Base-by-base conservation (phyloP, 2,329 filamentous ascomycete genomes). In the Apiospora sp. region DNA sequence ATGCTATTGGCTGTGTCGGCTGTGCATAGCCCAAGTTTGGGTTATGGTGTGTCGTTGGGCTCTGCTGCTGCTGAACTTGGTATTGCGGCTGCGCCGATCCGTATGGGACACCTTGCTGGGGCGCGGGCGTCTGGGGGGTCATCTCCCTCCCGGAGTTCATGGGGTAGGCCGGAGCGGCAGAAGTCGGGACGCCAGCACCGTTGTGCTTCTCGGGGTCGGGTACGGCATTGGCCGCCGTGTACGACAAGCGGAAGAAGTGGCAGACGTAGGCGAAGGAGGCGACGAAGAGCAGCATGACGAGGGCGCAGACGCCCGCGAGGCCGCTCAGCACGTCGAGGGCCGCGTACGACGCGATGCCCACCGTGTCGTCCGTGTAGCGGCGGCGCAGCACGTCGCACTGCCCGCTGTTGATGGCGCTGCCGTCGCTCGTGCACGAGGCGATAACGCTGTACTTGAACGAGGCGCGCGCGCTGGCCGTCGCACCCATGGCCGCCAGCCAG, bases 401-500 rank as follows among this genome's bases (percentile, higher is more conserved):
- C 71, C 81, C 82, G 75, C 82, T 83, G 76, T 84, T 81, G 43
- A 85, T 61, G 6, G 80, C 30, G 75, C 82, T 84, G 61, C 85
- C 84, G 73, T 86, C 82, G 67, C 75, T 77, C 22, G 80, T 76
- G 73, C 77, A 80, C 71, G 81, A 83, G 2, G 77, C 78, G 13
- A 49, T 75, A 3, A 84, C 82, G 4, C 49, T 69, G 19, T 81
- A 77, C 12, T 74, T 77, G 76, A 84, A 87, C 24, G 73, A 73
- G 46, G 81, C 80, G 43, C 86, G 83, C 70, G 76, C 79, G 27
- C 82, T 80, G 12, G 86, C 86, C 19, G 81, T 81, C 37, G 84
- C 81, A 46, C 77, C 82, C 76, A 82, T 78, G n/a, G 82, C 81
- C 0, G 84, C 81, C 24, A 88, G 83, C 86, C 86, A 88, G 71